Evolutionary conservation across 176 grass and related monocot genomes (phyloP), one percentile per base, ranked within the genome.

Genomic region (Chrysopogon serrulatus): DNA sequence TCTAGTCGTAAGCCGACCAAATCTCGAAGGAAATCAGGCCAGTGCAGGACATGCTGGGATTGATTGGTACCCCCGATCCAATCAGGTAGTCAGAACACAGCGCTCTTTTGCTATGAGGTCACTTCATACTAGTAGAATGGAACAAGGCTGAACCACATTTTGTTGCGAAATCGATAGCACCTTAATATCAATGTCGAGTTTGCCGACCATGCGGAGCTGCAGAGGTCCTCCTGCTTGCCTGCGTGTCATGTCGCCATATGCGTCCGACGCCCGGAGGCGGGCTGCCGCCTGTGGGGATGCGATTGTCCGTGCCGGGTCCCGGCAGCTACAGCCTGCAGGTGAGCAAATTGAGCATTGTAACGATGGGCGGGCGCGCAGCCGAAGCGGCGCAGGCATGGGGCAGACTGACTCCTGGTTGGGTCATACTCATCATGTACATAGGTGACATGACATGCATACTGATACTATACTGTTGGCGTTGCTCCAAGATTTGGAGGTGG

Each of bases 1-100:
- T 42, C 39, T 26, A 42, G 65, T 26, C 24, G 5, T 71, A 62
- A 51, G 24, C 56, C 56, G 66, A 84, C 68, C 86, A 79, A 84
- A 65, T 65, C 59, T 44, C 2, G 17, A 2, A 9, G 73, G 15
- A 71, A 32, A 88, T 80, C 60, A 37, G 35, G 10, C 59, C 68
- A 18, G 59, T 28, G 34, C 19, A 65, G 53, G 53, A 78, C 72
- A 41, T 21, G 65, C 34, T 78, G 65, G 33, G 12, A 30, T 62
- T 27, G 64, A 44, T 42, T 23, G 44, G 26, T 74, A 36, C 56
- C 36, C 67, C 23, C 23, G 11, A 0, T 26, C 65, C 35, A 66
- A 70, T 56, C 42, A 72, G 37, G 26, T 32, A 45, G 27, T 53
- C 33, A 72, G 15, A 43, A 77, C 40, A 23, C 31, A 41, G 21